Evolutionary conservation across 1,284 basidiomycete genomes (phyloP).

Genomic region (Marasmius sp.): DNA sequence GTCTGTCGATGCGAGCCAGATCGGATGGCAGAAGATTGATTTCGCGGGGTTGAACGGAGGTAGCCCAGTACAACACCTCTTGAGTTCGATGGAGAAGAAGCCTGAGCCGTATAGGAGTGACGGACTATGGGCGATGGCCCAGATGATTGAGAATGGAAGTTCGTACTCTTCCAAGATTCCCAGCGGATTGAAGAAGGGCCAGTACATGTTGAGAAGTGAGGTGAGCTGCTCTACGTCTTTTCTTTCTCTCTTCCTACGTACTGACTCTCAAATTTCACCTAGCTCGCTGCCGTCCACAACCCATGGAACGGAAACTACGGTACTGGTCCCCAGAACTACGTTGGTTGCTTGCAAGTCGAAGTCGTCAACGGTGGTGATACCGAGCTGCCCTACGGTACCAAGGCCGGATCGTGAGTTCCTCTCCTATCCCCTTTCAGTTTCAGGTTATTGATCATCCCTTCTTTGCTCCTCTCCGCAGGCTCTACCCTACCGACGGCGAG

Average conservation of each 20-base stretch:
- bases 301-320: conserved; percentile 18
- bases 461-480: conserved; percentile 3
- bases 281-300: conserved; percentile 18
- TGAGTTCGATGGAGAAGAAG: conserved; percentile 22
- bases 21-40: conserved; percentile 39
- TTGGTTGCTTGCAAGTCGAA: conserved; percentile 32
- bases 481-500: conserved; percentile 17
- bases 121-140: conserved; percentile 24
- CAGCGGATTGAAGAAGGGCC: conserved; percentile 30
- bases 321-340: conserved; percentile 24
- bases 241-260: not conserved
- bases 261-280: not conserved
- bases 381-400: conserved; percentile 27
- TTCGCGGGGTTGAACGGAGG: conserved; percentile 32
- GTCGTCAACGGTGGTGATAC: conserved; percentile 32
- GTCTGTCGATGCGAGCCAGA: conserved; percentile 30
- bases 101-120: conserved; percentile 18
- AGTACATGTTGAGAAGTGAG: conserved; percentile 39
- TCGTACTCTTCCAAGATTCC: conserved; percentile 31
- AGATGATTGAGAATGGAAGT: conserved; percentile 18
- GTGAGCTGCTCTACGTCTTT: not conserved
- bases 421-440: not conserved
- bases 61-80: conserved; percentile 32
- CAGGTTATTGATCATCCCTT: not conserved
- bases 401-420: conserved; percentile 19